These are phyloP conservation scores for Phialophora chinensis DNA, from an alignment of 2,329 filamentous ascomycete species.

Conservation along the genomic window DNA sequence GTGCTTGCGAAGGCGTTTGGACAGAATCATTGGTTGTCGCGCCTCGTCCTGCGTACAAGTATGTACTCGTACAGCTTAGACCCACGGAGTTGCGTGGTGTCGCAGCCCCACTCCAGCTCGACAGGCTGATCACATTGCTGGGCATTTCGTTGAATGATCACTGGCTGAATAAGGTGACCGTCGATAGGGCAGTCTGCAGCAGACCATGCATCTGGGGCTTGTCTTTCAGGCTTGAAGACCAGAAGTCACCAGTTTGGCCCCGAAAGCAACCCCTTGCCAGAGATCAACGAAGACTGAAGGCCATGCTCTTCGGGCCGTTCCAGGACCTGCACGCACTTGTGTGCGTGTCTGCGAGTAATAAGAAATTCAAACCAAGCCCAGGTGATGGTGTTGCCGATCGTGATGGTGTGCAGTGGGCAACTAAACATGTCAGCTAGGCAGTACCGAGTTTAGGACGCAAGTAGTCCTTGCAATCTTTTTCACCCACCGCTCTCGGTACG, in stretches of 20 bases:
- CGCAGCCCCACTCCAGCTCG: neutral
- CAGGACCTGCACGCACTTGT: conserved; percentile 9
- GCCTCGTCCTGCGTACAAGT: neutral
- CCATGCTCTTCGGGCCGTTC: conserved; percentile 12
- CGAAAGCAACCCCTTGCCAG: neutral
- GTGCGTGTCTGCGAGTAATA: neutral
- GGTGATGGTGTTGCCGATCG: neutral
- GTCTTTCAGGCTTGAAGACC: neutral
- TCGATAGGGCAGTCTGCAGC: neutral
- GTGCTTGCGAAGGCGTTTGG: neutral
- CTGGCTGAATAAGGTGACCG: neutral
- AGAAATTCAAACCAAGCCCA: neutral
- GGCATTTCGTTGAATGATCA: neutral
- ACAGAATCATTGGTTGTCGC: neutral
- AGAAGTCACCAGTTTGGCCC: neutral
- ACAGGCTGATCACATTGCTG: neutral
- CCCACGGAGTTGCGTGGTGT: too few relatives aligned
- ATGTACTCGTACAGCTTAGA: neutral
- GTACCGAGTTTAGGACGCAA: neutral
- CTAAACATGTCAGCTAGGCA: neutral
- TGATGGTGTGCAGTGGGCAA: neutral
- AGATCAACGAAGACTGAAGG: conserved; percentile 10
- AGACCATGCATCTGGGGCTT: neutral
- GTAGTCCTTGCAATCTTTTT: neutral
- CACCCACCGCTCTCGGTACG: neutral